Base-by-base conservation (phyloP, 352 stramenopile species). In the Phytophthora litchii region DNA sequence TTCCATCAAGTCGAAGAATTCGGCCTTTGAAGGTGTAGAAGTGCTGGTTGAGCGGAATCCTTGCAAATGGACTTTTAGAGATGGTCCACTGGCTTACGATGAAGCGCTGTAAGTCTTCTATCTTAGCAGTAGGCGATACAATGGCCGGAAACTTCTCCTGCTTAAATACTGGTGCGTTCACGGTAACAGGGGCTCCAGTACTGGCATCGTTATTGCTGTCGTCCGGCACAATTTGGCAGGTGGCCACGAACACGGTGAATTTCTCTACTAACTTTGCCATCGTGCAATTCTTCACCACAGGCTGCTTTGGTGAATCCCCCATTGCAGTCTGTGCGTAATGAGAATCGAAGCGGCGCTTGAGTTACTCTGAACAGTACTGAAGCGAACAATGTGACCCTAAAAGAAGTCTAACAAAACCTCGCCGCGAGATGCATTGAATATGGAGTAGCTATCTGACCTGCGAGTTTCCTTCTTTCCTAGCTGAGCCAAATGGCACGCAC, bases 11-110 rank as follows among this genome's bases (percentile, higher is more conserved):
- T 2, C 80, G 78, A 8, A 92, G 52, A 47, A 87, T 78, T 7
- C 74, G 72, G 13, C 83, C 83, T 67, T 88, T 87, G 58, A 89
- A 88, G 4, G 74, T 92, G 64, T 80, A 92, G 36, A 87, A 88
- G 38, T 92, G 83, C 42, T 90, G 74, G 14, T 48, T 45, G 1
- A 67, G 38, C 10, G 78, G 72, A 1, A 90, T 21, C 1, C 72
- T 51, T 2, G 69, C 63, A 46, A 82, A 82, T 23, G 64, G 63
- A 41, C 64, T 83, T 56, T 89, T 90, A 23, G 76, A 73, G 45
- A 92, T 87, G 20, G 35, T 54, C 83, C 83, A 89, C 45, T 92
- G 83, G 21, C 43, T 72, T 21, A 83, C 20, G 3, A 90, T 60
- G 48, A 92, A 92, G 36, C 54, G 59, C 36, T 83, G 80, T 5